phyloP scores from a whole-genome alignment of 192 early-diverging fungal genomes.

The Gryganskiella cystojenkinii region DNA sequence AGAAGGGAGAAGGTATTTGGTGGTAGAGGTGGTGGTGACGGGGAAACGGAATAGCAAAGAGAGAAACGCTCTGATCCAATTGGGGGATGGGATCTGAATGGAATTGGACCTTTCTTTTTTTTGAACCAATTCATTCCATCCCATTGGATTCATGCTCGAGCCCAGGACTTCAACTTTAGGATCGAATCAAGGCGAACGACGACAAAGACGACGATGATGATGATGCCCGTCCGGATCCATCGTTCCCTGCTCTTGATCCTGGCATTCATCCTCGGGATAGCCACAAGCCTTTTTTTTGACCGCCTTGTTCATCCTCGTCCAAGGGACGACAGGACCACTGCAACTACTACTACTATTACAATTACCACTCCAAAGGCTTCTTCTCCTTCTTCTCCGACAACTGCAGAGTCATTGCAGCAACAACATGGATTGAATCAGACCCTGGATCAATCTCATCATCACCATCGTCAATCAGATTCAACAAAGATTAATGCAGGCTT shows the following conservation, averaged over 20 bases:
- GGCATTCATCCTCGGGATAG: slow-evolving; percentile 33
- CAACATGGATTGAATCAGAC: background rate
- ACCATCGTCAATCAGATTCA: background rate
- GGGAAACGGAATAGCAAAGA: too few species aligned
- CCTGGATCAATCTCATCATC: slow-evolving; percentile 1
- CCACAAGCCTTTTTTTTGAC: background rate
- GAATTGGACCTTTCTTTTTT: too few species aligned
- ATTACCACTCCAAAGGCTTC: background rate
- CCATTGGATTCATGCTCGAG: too few species aligned
- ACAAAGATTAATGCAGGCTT: slow-evolving; percentile 71
- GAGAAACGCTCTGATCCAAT: too few species aligned
- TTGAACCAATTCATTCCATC: too few species aligned
- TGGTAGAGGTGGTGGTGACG: too few species aligned
- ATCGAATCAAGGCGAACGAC: too few species aligned
- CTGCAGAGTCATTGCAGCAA: background rate
- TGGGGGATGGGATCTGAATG: too few species aligned
- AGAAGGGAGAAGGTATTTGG: background rate
- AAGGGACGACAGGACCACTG: background rate
- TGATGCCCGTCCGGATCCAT: background rate
- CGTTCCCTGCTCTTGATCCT: slow-evolving; percentile 6
- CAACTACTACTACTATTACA: background rate
- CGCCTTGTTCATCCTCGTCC: background rate
- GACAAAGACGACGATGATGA: background rate
- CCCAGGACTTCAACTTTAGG: too few species aligned
- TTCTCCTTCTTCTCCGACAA: background rate